These are phyloP conservation scores for Mediolabrus comicus DNA, from an alignment of 108 stramenopile genomes.

Conservation along the genomic window DNA sequence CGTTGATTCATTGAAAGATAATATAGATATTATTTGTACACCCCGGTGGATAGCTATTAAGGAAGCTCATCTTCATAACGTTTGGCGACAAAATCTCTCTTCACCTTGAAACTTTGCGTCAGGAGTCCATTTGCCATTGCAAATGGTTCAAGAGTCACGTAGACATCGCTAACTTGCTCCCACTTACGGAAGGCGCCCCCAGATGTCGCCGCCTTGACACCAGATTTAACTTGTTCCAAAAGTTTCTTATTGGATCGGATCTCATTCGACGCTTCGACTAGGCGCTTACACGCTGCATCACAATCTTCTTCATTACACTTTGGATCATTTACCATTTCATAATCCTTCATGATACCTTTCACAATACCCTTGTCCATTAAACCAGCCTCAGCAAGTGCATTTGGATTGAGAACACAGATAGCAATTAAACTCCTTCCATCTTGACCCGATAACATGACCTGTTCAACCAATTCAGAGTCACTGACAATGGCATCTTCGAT, in stretches of 20 bases:
- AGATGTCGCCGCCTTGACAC: slow-evolving; percentile 58
- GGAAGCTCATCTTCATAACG: slow-evolving; percentile 74
- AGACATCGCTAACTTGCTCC: slow-evolving; percentile 78
- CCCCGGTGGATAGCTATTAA: background rate
- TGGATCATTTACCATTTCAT: slow-evolving; percentile 74
- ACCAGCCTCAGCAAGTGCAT: slow-evolving; percentile 63
- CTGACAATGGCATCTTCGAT: slow-evolving; percentile 73
- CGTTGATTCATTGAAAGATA: background rate
- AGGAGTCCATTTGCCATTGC: slow-evolving; percentile 93
- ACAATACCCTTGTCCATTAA: slow-evolving; percentile 53
- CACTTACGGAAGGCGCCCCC: slow-evolving; percentile 62
- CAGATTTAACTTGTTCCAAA: slow-evolving; percentile 40
- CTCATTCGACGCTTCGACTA: slow-evolving; percentile 55
- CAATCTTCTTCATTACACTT: slow-evolving; percentile 71
- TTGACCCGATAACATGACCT: slow-evolving; percentile 92
- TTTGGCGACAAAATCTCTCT: slow-evolving; percentile 79
- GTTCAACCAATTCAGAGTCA: slow-evolving; percentile 75
- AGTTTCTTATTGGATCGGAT: slow-evolving; percentile 59
- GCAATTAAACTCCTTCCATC: slow-evolving; percentile 85
- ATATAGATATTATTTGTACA: background rate
- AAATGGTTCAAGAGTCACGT: slow-evolving; percentile 91
- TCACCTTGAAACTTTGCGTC: slow-evolving; percentile 95
- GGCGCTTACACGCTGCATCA: slow-evolving; percentile 42
- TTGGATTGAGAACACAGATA: slow-evolving; percentile 76
- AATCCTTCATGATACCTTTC: slow-evolving; percentile 47